Conservation (phyloP, 306 rosid genomes). For the Canavalia ensiformis region DNA sequence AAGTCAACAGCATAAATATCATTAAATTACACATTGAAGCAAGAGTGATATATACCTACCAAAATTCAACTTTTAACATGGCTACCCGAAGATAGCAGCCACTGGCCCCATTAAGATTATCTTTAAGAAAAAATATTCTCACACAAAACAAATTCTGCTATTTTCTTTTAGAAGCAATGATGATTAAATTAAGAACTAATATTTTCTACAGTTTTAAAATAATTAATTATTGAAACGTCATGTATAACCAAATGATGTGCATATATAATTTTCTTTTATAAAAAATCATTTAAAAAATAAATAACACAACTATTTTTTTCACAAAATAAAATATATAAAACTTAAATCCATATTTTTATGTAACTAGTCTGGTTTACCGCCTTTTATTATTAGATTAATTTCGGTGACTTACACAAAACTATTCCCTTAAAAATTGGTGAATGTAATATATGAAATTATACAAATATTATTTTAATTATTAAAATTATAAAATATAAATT, state of each 20-base stretch:
- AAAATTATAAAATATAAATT: too few species aligned
- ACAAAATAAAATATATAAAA: too few species aligned
- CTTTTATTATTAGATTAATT: too few species aligned
- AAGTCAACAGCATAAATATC: slow-evolving; percentile 22
- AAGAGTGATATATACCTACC: slow-evolving; percentile 6
- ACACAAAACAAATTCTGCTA: too few species aligned
- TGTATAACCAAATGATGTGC: neutral
- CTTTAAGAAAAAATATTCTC: neutral
- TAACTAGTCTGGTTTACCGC: too few species aligned
- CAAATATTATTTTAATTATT: neutral
- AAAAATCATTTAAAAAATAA: too few species aligned
- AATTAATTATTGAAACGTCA: neutral
- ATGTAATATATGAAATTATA: too few species aligned
- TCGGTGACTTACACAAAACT: too few species aligned
- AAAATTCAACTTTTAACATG: neutral
- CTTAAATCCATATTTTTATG: too few species aligned
- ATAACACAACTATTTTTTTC: too few species aligned
- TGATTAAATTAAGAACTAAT: neutral
- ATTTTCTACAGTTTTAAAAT: neutral
- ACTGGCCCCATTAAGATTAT: neutral
- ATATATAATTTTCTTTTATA: neutral
- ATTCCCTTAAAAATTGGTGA: too few species aligned
- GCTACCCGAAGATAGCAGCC: neutral
- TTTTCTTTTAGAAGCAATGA: too few species aligned
- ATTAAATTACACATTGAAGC: slow-evolving; percentile 9